Conservation (phyloP, 148 eudicot species). For the Diospyros lotus region DNA sequence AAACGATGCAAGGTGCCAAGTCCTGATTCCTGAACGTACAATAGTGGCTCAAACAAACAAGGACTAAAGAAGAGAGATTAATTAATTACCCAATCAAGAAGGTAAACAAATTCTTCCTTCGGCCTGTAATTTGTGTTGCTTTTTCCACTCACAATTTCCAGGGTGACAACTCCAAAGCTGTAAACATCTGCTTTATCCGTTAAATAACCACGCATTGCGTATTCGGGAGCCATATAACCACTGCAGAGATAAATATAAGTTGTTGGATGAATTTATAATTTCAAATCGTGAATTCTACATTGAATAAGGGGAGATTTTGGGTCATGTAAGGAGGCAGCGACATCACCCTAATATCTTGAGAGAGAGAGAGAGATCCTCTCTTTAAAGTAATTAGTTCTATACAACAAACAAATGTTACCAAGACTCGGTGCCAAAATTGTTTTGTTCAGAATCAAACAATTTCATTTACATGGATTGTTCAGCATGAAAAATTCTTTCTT, state of each 20-base stretch:
- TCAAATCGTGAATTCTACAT: not conserved
- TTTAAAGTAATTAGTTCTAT: too few species aligned
- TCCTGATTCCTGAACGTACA: too few species aligned
- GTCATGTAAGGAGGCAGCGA: too few species aligned
- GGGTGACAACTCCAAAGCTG: conserved; percentile 58
- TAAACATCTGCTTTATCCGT: conserved; percentile 55
- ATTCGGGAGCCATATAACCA: conserved; percentile 66
- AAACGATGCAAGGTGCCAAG: too few species aligned
- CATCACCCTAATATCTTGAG: too few species aligned
- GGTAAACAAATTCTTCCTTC: conserved; percentile 52
- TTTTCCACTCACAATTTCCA: conserved; percentile 52
- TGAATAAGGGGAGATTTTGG: not conserved
- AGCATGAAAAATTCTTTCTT: not conserved
- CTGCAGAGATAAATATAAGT: conserved; percentile 22
- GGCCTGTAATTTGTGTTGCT: conserved; percentile 59
- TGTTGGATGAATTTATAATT: not conserved
- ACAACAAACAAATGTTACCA: too few species aligned
- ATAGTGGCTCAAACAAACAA: too few species aligned
- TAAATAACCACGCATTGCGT: conserved; percentile 59
- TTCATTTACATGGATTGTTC: not conserved
- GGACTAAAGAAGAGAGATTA: too few species aligned
- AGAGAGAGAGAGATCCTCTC: too few species aligned
- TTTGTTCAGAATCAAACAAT: not conserved
- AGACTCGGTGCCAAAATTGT: not conserved
- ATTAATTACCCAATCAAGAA: conserved; percentile 52